Percentiles rank a stretch among this genome's conserved stretches.
Evolutionary conservation across 2,329 filamentous ascomycete species (phyloP).

Genomic region (Talaromyces sp.): DNA sequence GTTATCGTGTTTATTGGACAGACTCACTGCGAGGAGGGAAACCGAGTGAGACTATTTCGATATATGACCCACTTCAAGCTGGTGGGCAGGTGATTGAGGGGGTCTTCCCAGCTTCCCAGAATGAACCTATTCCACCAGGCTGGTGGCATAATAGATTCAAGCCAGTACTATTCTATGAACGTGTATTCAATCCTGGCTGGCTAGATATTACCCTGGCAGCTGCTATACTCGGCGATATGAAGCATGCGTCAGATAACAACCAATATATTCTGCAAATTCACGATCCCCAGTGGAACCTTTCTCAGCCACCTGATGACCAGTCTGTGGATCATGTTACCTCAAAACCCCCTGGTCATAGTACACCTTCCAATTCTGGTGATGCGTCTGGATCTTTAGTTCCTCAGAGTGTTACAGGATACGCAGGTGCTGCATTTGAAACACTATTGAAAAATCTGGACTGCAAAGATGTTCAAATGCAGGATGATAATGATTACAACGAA

Average conservation of each 20-base stretch:
- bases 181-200: conserved; percentile 26
- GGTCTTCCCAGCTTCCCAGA: conserved; percentile 17
- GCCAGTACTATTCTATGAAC: conserved; percentile 37
- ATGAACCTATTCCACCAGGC: conserved; percentile 26
- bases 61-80: conserved; percentile 32
- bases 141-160: conserved; percentile 25
- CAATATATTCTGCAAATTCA: conserved; percentile 2
- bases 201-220: conserved; percentile 12
- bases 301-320: background rate
- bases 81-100: conserved; percentile 29
- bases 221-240: conserved; percentile 15
- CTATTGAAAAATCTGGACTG: background rate
- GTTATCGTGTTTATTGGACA: conserved; percentile 17
- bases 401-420: background rate
- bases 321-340: background rate
- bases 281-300: background rate
- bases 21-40: conserved; percentile 11
- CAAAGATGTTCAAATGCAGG: background rate
- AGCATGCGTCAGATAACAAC: background rate
- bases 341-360: background rate
- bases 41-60: conserved; percentile 6
- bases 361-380: background rate
- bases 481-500: background rate
- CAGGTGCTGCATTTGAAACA: background rate
- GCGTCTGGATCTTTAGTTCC: background rate